These are phyloP conservation scores for Colletotrichum tanaceti DNA, from an alignment of 2,329 filamentous ascomycete genomes.

Conservation along the genomic window DNA sequence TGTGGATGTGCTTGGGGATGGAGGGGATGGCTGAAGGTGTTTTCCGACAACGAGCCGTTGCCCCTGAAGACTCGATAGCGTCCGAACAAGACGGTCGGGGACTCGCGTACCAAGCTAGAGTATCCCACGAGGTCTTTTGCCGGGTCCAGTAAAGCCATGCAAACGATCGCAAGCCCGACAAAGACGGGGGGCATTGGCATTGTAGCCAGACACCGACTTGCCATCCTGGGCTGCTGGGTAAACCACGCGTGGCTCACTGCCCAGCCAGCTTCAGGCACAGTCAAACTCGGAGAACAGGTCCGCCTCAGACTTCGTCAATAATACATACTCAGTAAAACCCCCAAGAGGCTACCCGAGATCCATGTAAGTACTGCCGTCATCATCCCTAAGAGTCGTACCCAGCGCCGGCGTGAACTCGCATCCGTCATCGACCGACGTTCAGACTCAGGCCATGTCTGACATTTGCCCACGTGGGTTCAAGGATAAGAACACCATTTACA, in stretches of 20 bases:
- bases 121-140: background rate
- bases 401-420: background rate
- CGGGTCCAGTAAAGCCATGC: background rate
- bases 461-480: too few relatives aligned
- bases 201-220: background rate
- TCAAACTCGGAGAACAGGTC: background rate
- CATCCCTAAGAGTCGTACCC: background rate
- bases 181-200: background rate
- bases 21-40: background rate
- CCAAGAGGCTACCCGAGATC: background rate
- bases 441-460: background rate
- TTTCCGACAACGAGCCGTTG: background rate
- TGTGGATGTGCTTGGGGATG: background rate
- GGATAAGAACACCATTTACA: too few relatives aligned
- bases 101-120: background rate
- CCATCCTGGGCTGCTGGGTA: too few relatives aligned
- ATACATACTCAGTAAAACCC: background rate
- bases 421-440: background rate
- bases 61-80: background rate
- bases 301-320: background rate
- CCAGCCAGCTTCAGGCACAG: background rate
- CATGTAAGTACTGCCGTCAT: background rate
- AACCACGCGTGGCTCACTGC: background rate
- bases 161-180: background rate
- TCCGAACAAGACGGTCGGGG: background rate